Base-by-base conservation (phyloP, 306 rosid genomes). In the Prunus campanulata region DNA sequence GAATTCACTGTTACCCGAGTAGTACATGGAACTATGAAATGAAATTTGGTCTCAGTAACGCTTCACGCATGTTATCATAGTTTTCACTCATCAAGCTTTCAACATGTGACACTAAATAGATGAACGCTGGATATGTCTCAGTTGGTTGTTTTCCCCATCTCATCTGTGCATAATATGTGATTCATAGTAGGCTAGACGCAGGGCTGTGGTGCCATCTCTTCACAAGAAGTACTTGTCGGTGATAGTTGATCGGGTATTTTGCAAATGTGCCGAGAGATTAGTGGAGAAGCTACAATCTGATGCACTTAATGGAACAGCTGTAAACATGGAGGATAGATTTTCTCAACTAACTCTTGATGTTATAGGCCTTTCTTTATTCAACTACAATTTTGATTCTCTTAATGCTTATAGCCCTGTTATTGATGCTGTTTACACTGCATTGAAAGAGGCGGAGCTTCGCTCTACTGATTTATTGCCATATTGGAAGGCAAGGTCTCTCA, bases 161-260 rank as follows among this genome's bases (percentile, higher is more conserved):
- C 42, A 55, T 72, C 71, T 77, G 75, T 71, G 66, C 51, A 55
- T 14, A 49, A 44, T 77, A 77, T 87, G 70, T 73, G 68, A 71
- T 80, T 78, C 81, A 60, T 83, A 60, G 32, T 76, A 95, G 98
- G 97, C 89, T 42, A 87, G 98, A 79, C 97, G 97, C 81, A 86
- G 98, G 88, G 98, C 97, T 68, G 93, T 95, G 85, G 97, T 92
- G 85, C 93, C 99, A 44, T 95, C 99, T 54, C 99, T 95, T 80
- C 97, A 92, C 76, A 95, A 86, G 83, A 89, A 91, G 72, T 95
- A 92, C 91, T 86, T 92, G 85, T 89, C 99, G 2, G 79, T 90
- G 80, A 89, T 95, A 64, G 96, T 95, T 62, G 97, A 92, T 81
- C 89, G 90, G 67, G 99, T 95, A 24, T 90, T 95, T 67, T 88